A percentile compares a stretch with the other conserved stretches of the same genome.
Conservation (phyloP, 2,329 filamentous ascomycete species). For the Aspergillus sp. region DNA sequence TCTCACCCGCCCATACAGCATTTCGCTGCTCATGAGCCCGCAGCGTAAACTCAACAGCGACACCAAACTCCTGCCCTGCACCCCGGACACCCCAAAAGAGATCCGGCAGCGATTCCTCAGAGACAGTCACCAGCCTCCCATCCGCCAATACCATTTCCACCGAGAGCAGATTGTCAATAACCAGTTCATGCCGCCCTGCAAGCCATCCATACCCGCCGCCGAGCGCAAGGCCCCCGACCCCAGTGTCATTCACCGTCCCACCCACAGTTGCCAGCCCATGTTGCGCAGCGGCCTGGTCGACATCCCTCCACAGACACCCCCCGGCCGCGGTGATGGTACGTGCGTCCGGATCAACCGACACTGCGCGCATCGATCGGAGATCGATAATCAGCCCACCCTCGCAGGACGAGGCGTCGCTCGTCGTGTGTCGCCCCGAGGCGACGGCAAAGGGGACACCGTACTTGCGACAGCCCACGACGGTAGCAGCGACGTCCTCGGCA, state of each 20-base stretch:
- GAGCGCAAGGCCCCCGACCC: conserved; percentile 62
- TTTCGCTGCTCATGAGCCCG: conserved; percentile 39
- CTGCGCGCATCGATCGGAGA: conserved; percentile 54
- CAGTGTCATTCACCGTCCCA: conserved; percentile 64
- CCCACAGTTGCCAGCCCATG: conserved; percentile 62
- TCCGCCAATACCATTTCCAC: conserved; percentile 44
- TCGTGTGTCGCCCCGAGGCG: conserved; percentile 61
- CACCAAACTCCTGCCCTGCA: conserved; percentile 49
- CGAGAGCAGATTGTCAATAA: conserved; percentile 52
- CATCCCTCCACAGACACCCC: conserved; percentile 58
- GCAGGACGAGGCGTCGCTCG: conserved; percentile 55
- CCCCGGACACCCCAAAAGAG: conserved; percentile 54
- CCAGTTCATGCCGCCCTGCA: conserved; percentile 57
- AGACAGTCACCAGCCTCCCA: conserved; percentile 41
- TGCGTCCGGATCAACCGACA: conserved; percentile 53
- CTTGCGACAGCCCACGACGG: conserved; percentile 44
- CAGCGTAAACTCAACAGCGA: conserved; percentile 48
- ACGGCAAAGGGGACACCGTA: conserved; percentile 57
- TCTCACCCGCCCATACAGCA: conserved; percentile 40
- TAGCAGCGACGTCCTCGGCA: conserved; percentile 12
- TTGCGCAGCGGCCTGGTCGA: conserved; percentile 52
- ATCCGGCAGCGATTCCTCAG: conserved; percentile 45
- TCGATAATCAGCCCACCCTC: conserved; percentile 61
- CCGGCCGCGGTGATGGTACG: conserved; percentile 57
- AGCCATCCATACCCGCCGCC: conserved; percentile 64